A percentile compares a stretch with the other conserved stretches of the same genome.
phyloP scores from a whole-genome alignment of 2,329 filamentous ascomycete genomes.

The Hymenoscyphus repandus region DNA sequence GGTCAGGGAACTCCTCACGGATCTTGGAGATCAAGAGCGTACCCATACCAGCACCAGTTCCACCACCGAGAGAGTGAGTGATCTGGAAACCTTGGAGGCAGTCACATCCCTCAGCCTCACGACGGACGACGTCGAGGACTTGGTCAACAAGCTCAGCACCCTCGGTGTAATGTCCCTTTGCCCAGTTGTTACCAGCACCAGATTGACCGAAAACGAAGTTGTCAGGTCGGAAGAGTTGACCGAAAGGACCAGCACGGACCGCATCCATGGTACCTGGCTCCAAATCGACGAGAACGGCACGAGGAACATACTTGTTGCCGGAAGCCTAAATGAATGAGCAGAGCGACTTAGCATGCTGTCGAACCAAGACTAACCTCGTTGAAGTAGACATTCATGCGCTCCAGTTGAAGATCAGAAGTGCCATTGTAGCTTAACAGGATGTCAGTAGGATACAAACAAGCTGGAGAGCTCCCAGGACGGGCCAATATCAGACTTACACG shows the following conservation, averaged over 20 bases:
- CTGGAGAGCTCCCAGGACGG: neutral
- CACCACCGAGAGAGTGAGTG: conserved; percentile 99
- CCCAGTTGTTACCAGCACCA: conserved; percentile 99
- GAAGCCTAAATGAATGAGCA: conserved; percentile 60
- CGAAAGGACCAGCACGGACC: conserved; percentile 95
- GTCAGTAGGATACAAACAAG: conserved; percentile 15
- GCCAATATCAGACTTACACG: conserved; percentile 59
- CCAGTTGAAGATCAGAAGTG: conserved; percentile 96
- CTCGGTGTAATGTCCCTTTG: conserved; percentile 99
- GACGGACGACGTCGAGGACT: conserved; percentile 96
- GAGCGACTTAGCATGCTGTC: neutral
- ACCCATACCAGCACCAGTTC: conserved; percentile 99
- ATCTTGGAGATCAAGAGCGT: conserved; percentile 99
- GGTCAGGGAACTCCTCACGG: conserved; percentile 99
- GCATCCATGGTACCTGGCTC: conserved; percentile 99
- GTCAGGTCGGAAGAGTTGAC: conserved; percentile 98
- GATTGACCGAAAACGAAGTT: conserved; percentile 99
- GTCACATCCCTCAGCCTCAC: conserved; percentile 98
- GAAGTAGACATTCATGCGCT: conserved; percentile 99
- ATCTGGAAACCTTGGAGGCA: conserved; percentile 99
- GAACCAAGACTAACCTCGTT: conserved; percentile 59
- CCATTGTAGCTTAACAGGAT: conserved; percentile 75
- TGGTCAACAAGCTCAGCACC: conserved; percentile 98
- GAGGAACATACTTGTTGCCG: conserved; percentile 98
- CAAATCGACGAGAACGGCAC: conserved; percentile 97